Base-by-base conservation (phyloP, 2,329 filamentous ascomycete species). In the Thielaviopsis euricoi region DNA sequence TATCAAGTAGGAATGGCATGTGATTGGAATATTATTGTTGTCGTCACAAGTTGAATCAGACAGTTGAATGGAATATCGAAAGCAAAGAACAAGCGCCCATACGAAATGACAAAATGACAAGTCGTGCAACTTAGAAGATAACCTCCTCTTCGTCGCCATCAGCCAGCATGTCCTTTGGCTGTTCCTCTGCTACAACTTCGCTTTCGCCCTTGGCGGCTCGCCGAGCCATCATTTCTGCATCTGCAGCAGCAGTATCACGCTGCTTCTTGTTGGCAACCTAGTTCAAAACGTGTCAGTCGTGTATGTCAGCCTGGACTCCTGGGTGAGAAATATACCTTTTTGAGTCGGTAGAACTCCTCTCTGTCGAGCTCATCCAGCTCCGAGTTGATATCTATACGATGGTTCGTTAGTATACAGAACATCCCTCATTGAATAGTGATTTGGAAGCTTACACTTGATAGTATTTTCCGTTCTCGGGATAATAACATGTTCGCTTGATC, bases 401-500 rank as follows among this genome's bases (percentile, higher is more conserved):
- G 19, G 13, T 15, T 12, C 6, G 49, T 51, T 53, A 56, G 25
- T 22, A 33, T 22, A 12, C 26, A 2, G 19, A 26, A n/a, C 1
- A 22, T 25, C 5, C 6, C 5, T 4, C 26, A 21, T 12, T 9
- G 26, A 19, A 52, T 6, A 9, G 1, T 17, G 13, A 13, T 10
- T 12, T 50, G n/a, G n/a, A n/a, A 40, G 66, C 79, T 64, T 73
- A 84, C 84, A 98, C 74, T 95, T 96, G 76, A 98, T 98, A n/a
- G 93, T 98, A 67, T 97, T 98, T 70, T 98, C 93, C 15, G 93
- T 98, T 64, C 93, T 81, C 13, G 93, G 93, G 66, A 98, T 98
- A 65, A 98, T 97, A 65, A 98, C 88, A 70, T 94, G 87, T 71
- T 93, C 87, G 66, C 82, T 86, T 64, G 5, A 9, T 23, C 33